phyloP scores from a whole-genome alignment of 345 rosid genomes.

The Corymbia maculata region DNA sequence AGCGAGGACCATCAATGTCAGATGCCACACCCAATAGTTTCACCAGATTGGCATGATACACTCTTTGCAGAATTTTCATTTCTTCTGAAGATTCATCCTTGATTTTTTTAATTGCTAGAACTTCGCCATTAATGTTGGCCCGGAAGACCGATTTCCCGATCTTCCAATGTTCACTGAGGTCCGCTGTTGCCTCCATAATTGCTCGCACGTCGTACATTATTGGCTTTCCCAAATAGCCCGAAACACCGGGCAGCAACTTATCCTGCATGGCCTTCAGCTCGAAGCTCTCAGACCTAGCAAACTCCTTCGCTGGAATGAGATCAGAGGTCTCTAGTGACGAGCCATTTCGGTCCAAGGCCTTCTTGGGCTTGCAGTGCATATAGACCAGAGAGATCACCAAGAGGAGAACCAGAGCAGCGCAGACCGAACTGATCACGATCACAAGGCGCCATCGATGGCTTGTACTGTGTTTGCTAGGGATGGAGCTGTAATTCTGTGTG shows the following conservation, averaged over 20 bases:
- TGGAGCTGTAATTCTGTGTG: conserved; percentile 4
- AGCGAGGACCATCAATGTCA: conserved; percentile 19
- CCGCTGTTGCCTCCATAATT: conserved; percentile 40
- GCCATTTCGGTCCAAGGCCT: conserved; percentile 10
- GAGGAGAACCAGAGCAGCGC: conserved; percentile 7
- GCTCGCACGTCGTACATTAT: conserved; percentile 22
- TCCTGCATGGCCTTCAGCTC: conserved; percentile 26
- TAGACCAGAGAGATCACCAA: conserved; percentile 2
- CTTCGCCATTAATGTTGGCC: conserved; percentile 31
- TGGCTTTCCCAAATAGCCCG: conserved; percentile 41
- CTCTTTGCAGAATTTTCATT: conserved; percentile 42
- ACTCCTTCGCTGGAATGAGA: conserved; percentile 21
- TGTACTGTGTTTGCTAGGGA: neutral
- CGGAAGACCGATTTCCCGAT: conserved; percentile 44
- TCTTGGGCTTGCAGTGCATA: neutral
- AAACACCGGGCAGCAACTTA: conserved; percentile 47
- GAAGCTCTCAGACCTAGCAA: conserved; percentile 5
- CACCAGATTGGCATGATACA: conserved; percentile 59
- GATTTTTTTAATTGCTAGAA: conserved; percentile 39
- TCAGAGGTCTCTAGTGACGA: conserved; percentile 27
- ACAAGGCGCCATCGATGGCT: conserved; percentile 5
- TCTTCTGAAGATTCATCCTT: conserved; percentile 34
- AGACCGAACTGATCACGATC: conserved; percentile 4
- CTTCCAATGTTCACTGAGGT: conserved; percentile 22
- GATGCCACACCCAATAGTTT: conserved; percentile 40